These are phyloP conservation scores for Phytophthora sojae DNA, from an alignment of 352 stramenopile species.

Conservation along the genomic window DNA sequence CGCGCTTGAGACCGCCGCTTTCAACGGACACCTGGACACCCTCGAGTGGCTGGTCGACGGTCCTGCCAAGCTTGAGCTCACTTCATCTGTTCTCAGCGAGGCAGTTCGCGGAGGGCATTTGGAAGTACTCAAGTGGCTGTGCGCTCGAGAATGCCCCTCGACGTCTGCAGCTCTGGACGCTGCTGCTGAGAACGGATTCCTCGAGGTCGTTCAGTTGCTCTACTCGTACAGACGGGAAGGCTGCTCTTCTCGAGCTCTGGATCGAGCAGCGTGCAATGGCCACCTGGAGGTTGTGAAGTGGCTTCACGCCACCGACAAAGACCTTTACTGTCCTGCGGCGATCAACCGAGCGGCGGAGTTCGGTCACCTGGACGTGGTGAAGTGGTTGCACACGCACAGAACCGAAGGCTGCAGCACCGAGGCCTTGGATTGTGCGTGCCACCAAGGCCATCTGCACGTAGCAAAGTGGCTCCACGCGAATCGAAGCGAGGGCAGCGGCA, in stretches of 20 bases:
- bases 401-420: conserved; percentile 25
- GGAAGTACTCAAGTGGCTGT: conserved; percentile 22
- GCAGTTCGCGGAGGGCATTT: conserved; percentile 21
- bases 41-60: conserved; percentile 24
- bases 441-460: conserved; percentile 21
- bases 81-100: conserved; percentile 9
- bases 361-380: conserved; percentile 27
- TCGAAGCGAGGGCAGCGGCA: conserved; percentile 20
- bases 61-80: conserved; percentile 9
- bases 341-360: conserved; percentile 30
- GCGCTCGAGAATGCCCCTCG: conserved; percentile 11
- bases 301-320: conserved; percentile 9
- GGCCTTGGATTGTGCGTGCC: conserved; percentile 24
- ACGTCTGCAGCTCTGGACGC: conserved; percentile 23
- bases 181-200: conserved; percentile 27
- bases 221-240: conserved; percentile 7
- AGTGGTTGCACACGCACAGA: conserved; percentile 26
- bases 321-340: conserved; percentile 26
- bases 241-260: conserved; percentile 14
- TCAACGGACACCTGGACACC: conserved; percentile 8
- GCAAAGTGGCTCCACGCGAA: conserved; percentile 21
- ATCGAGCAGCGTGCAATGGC: conserved; percentile 20
- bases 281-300: conserved; percentile 17
- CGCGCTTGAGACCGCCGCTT: conserved; percentile 17
- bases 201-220: conserved; percentile 18